Percentiles rank a stretch among this genome's conserved stretches.
Evolutionary conservation across 164 flowering plant species (phyloP).

Genomic region (Chimonanthus praecox): DNA sequence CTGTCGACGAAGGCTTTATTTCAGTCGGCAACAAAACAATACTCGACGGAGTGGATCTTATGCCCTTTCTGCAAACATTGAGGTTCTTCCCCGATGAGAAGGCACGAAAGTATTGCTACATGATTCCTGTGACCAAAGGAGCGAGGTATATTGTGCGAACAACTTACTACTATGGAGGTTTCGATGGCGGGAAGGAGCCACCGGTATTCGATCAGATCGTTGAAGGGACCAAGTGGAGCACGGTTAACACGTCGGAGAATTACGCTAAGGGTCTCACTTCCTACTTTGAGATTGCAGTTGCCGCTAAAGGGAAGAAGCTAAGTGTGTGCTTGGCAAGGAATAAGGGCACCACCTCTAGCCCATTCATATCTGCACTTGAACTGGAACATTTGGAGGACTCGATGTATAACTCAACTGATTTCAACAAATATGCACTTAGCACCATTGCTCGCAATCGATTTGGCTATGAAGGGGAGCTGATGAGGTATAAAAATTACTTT

Average conservation of each 20-base stretch:
- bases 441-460: constrained; percentile 61
- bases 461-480: constrained; percentile 36
- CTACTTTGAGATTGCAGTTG: constrained; percentile 65
- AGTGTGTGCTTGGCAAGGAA: constrained; percentile 81
- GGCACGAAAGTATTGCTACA: constrained; percentile 63
- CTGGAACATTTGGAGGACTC: constrained; percentile 38
- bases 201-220: constrained; percentile 91
- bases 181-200: constrained; percentile 71
- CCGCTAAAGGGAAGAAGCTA: constrained; percentile 38
- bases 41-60: constrained; percentile 27
- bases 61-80: constrained; percentile 49
- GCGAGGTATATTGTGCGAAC: constrained; percentile 62
- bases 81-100: constrained; percentile 58
- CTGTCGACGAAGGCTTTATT: constrained; percentile 54
- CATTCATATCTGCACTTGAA: constrained; percentile 76
- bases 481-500: constrained; percentile 38
- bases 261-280: constrained; percentile 56
- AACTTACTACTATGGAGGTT: constrained; percentile 79
- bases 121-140: constrained; percentile 52
- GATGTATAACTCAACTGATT: constrained; percentile 68
- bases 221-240: constrained; percentile 81
- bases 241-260: constrained; percentile 70
- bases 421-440: constrained; percentile 38
- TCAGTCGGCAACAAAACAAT: constrained; percentile 44
- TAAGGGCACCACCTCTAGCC: constrained; percentile 44